Evolutionary conservation across 768 basidiomycete species (phyloP).

Genomic region (Mycena venus): DNA sequence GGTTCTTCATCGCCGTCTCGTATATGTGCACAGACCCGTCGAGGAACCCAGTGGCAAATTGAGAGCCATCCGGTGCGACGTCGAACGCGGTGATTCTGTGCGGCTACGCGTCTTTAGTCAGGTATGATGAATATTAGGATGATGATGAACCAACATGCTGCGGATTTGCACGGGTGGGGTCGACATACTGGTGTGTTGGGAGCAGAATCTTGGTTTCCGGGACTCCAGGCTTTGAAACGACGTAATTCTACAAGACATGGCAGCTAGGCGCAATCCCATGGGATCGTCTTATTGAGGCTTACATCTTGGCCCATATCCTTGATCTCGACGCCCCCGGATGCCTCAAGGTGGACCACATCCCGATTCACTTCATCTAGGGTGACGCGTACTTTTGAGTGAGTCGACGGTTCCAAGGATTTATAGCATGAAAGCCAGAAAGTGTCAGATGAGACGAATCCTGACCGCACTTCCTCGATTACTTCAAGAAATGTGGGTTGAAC

Average conservation of each 20-base stretch:
- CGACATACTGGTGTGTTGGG: slow-evolving; percentile 66
- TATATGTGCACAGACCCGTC: slow-evolving; percentile 71
- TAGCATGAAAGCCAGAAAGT: slow-evolving; percentile 86
- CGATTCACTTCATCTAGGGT: slow-evolving; percentile 67
- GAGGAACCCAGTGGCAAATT: slow-evolving; percentile 71
- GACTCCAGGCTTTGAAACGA: slow-evolving; percentile 61
- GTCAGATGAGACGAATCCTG: slow-evolving; percentile 69
- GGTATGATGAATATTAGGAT: background rate
- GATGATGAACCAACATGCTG: slow-evolving; percentile 50
- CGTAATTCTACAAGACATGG: slow-evolving; percentile 51
- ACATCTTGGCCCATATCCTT: slow-evolving; percentile 39
- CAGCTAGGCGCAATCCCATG: slow-evolving; percentile 37
- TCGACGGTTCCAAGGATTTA: slow-evolving; percentile 61
- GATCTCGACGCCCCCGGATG: slow-evolving; percentile 63
- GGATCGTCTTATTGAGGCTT: background rate
- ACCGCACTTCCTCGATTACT: slow-evolving; percentile 74
- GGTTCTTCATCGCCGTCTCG: slow-evolving; percentile 47
- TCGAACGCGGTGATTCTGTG: slow-evolving; percentile 75
- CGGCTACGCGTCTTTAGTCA: slow-evolving; percentile 45
- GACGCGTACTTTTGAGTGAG: slow-evolving; percentile 75
- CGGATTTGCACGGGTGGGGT: slow-evolving; percentile 58
- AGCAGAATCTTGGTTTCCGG: slow-evolving; percentile 60
- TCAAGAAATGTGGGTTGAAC: slow-evolving; percentile 72
- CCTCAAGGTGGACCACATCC: slow-evolving; percentile 59
- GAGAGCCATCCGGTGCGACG: slow-evolving; percentile 68